These are phyloP conservation scores for Artemisia annua DNA, from an alignment of 129 eudicot species.

Conservation along the genomic window DNA sequence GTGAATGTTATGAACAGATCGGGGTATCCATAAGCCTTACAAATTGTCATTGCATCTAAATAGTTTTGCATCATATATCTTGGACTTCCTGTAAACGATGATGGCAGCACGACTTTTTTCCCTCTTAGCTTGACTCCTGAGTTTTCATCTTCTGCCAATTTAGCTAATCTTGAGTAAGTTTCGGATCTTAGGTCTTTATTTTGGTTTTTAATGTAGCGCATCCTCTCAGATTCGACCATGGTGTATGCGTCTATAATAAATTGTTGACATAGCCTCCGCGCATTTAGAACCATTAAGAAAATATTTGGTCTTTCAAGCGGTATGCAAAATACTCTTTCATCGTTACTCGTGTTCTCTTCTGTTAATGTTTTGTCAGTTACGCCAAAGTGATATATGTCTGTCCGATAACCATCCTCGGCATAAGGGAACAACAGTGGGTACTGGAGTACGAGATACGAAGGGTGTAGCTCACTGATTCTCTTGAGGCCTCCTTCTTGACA, in stretches of 20 bases:
- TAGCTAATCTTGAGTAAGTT: background rate
- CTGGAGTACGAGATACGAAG: too few relatives aligned
- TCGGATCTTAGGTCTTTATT: background rate
- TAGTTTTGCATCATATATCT: too few relatives aligned
- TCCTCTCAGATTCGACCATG: background rate
- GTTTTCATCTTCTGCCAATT: background rate
- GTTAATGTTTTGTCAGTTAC: background rate
- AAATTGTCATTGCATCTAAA: too few relatives aligned
- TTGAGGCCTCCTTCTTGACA: background rate
- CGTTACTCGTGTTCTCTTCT: background rate
- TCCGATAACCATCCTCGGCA: too few relatives aligned
- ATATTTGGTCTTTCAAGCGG: background rate
- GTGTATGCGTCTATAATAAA: background rate
- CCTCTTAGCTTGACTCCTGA: background rate
- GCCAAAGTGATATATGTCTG: too few relatives aligned
- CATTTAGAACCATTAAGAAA: background rate
- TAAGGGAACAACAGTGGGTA: too few relatives aligned
- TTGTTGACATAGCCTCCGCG: background rate
- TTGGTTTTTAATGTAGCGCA: background rate
- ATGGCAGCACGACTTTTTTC: constrained; percentile 17
- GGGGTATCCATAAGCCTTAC: too few relatives aligned
- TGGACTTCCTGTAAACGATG: background rate
- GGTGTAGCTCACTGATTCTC: too few relatives aligned
- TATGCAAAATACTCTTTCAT: constrained; percentile 9
- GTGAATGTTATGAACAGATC: too few relatives aligned